Evolutionary conservation across 2,329 filamentous ascomycete genomes (phyloP).

Genomic region (Colletotrichum higginsianum): DNA sequence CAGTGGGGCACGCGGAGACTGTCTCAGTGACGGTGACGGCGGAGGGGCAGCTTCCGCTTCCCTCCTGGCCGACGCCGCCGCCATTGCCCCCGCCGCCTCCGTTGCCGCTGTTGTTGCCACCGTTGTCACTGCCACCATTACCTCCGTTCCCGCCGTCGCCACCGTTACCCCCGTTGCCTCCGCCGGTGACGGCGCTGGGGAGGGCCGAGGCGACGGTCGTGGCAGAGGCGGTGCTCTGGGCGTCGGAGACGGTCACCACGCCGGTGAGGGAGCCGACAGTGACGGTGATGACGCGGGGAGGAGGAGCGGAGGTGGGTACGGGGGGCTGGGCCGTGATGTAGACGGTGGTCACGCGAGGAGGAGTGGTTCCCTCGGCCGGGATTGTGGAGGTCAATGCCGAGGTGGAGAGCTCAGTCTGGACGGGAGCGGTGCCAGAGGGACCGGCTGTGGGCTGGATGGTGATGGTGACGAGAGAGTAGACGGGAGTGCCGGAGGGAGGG

Average conservation of each 20-base stretch:
- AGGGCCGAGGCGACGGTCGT: conserved; percentile 27
- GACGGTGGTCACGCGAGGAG: conserved; percentile 33
- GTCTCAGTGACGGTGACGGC: conserved; percentile 40
- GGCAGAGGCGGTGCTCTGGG: conserved; percentile 26
- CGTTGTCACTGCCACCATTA: too few relatives aligned
- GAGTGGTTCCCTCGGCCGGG: conserved; percentile 31
- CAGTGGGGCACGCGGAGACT: conserved; percentile 10
- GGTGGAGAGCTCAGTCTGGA: conserved; percentile 17
- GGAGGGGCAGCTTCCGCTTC: conserved; percentile 24
- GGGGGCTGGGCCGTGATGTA: conserved; percentile 34
- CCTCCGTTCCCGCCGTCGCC: too few relatives aligned
- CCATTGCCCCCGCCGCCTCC: conserved; percentile 13
- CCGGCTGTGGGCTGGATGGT: conserved; percentile 36
- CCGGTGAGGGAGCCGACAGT: conserved; percentile 38
- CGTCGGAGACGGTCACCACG: conserved; percentile 41
- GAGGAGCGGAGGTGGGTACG: conserved; percentile 19
- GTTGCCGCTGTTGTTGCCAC: too few relatives aligned
- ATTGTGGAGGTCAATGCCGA: conserved; percentile 37
- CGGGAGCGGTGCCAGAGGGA: conserved; percentile 25
- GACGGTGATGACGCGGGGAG: conserved; percentile 39
- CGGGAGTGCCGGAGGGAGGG: conserved; percentile 27
- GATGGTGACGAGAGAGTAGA: conserved; percentile 35
- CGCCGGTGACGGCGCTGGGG: conserved; percentile 25
- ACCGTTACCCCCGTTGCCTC: conserved; percentile 12
- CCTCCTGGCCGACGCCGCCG: conserved; percentile 24